Evolutionary conservation across 164 flowering plant genomes (phyloP).

Genomic region (Warburgia ugandensis): DNA sequence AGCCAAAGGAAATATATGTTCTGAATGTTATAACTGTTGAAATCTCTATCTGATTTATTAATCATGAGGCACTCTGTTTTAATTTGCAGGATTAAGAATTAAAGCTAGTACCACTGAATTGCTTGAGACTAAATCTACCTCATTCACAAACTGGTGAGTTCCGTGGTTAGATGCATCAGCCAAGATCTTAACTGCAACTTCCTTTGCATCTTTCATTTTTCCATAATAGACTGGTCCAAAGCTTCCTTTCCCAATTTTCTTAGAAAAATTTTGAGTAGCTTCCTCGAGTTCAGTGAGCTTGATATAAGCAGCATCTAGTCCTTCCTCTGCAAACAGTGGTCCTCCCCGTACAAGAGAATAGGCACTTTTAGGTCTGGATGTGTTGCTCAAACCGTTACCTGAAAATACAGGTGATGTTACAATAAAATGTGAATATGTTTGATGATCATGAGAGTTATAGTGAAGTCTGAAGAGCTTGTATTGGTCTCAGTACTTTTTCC

Average conservation of each 20-base stretch:
- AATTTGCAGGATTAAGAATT: too few relatives aligned
- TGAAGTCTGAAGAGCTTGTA: conserved; percentile 14
- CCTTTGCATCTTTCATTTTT: conserved; percentile 80
- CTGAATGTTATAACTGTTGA: too few relatives aligned
- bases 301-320: conserved; percentile 45
- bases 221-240: conserved; percentile 96
- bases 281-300: conserved; percentile 59
- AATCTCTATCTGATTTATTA: too few relatives aligned
- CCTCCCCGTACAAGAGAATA: conserved; percentile 40
- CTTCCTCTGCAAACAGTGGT: conserved; percentile 42
- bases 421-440: not conserved
- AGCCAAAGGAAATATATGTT: too few relatives aligned
- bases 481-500: conserved; percentile 35
- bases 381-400: conserved; percentile 39
- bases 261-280: conserved; percentile 62
- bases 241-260: conserved; percentile 80
- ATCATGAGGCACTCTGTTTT: too few relatives aligned
- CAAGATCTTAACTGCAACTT: conserved; percentile 84
- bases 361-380: conserved; percentile 35
- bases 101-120: conserved; percentile 1
- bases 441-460: not conserved
- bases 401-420: conserved; percentile 6
- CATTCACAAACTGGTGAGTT: conserved; percentile 72
- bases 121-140: conserved; percentile 35
- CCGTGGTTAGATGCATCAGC: conserved; percentile 71